phyloP scores from a whole-genome alignment of 2,329 filamentous ascomycete species.

The Pseudocercospora pini-densiflorae region DNA sequence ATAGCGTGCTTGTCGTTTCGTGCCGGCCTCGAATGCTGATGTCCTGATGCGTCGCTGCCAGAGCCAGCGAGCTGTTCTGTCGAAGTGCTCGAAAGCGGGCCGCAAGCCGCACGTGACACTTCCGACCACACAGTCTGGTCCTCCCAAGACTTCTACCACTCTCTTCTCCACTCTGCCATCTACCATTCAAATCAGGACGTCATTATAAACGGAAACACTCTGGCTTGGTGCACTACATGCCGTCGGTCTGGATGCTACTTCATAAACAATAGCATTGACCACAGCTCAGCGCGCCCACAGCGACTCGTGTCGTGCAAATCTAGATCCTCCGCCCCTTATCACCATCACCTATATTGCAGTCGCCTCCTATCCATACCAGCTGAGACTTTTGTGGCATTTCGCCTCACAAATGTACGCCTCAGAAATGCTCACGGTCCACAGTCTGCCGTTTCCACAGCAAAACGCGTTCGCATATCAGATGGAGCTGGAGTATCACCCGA shows the following conservation, averaged over 20 bases:
- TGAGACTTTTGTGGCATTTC: background rate
- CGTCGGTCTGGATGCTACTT: background rate
- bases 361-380: background rate
- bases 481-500: background rate
- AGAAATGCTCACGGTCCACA: background rate
- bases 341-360: constrained; percentile 1
- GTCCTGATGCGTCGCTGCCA: background rate
- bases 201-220: background rate
- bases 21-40: constrained; percentile 2
- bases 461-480: constrained; percentile 1
- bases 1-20: constrained; percentile 1
- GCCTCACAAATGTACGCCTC: background rate
- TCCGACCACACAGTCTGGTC: background rate
- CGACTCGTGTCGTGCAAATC: background rate
- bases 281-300: background rate
- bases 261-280: constrained; percentile 1
- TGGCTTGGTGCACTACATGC: background rate
- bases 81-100: background rate
- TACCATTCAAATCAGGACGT: background rate
- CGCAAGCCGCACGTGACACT: background rate
- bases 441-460: background rate
- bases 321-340: background rate
- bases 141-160: background rate
- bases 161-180: background rate
- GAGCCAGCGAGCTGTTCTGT: background rate